These are phyloP conservation scores for Aegilops bicornis DNA, from an alignment of 176 grass and related monocot genomes.

Conservation along the genomic window DNA sequence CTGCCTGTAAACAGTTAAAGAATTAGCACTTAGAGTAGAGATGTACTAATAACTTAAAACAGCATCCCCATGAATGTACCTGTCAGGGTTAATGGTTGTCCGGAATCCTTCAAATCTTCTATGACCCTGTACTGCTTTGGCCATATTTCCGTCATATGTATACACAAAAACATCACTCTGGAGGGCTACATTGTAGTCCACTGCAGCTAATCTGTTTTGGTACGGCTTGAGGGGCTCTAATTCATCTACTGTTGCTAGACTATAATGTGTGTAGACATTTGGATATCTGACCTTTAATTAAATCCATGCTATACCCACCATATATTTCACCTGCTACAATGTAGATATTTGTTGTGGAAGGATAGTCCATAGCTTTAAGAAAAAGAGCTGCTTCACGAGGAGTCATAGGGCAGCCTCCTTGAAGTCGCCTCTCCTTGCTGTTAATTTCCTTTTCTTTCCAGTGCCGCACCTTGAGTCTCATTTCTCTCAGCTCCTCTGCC, in stretches of 20 bases:
- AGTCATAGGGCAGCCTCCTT: conserved; percentile 97
- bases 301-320: conserved; percentile 75
- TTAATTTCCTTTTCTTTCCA: conserved; percentile 99
- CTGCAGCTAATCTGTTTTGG: conserved; percentile 79
- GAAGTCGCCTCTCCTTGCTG: conserved; percentile 67
- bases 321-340: conserved; percentile 94
- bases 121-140: conserved; percentile 90
- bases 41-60: conserved; percentile 28
- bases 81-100: conserved; percentile 83
- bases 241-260: conserved; percentile 51
- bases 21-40: conserved; percentile 23
- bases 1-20: conserved; percentile 45
- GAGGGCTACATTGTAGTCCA: conserved; percentile 90
- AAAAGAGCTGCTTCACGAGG: conserved; percentile 81
- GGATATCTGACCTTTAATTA: conserved; percentile 68
- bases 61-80: conserved; percentile 41
- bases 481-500: conserved; percentile 58
- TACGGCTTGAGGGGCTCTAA: conserved; percentile 60
- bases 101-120: conserved; percentile 86
- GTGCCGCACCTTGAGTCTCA: conserved; percentile 75
- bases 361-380: conserved; percentile 95
- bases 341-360: conserved; percentile 88
- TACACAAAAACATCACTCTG: conserved; percentile 91
- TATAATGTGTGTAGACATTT: conserved; percentile 78
- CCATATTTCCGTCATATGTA: conserved; percentile 99